Base-by-base conservation (phyloP, 345 rosid species). In the Cardiospermum halicacabum region DNA sequence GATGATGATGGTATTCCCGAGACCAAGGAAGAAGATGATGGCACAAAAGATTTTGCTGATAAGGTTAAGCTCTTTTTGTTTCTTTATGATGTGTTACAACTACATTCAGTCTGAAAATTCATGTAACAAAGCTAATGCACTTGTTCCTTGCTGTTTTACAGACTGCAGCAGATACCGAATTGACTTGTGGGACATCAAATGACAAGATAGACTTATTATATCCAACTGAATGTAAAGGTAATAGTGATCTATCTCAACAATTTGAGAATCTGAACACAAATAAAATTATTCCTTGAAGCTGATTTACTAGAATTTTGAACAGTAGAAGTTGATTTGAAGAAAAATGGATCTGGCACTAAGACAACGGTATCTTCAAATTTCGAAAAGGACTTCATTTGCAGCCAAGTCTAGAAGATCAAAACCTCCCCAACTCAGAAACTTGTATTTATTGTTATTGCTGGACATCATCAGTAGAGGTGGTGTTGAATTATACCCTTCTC, bases 361-460 rank as follows among this genome's bases (percentile, higher is more conserved):
- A 72, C 70, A 56, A 66, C 51, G 54, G 58, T n/a, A n/a, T n/a
- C 80, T 66, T 80, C 88, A 16, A 75, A 74, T 42, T 76, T 85
- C 56, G 94, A 91, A 64, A 81, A 66, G 48, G 87, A 83, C 18
- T 13, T 65, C 8, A 50, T 67, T 4, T 80, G n/a, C 77, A 64
- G 49, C 82, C 66, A 84, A 83, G 76, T 57, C 67, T 68, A 89
- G 82, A 69, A 62, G 72, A 47, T 69, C 58, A 39, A 89, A 84
- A 80, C 21, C 71, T 78, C 93, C 88, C 62, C 92, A 89, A 77
- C 82, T 69, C 96, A 78, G 67, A 91, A 98, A 62, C 89, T 95
- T 54, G 64, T 77, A 66, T 82, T 91, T 74, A 84, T 77, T 72
- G 63, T 68, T 40, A 79, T 80, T 66, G 74, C 82, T 68, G 56